Percentiles rank a stretch among this genome's conserved stretches.
These are phyloP conservation scores for Microbotryum scabiosae DNA, from an alignment of 1,284 basidiomycete genomes.

Conservation along the genomic window DNA sequence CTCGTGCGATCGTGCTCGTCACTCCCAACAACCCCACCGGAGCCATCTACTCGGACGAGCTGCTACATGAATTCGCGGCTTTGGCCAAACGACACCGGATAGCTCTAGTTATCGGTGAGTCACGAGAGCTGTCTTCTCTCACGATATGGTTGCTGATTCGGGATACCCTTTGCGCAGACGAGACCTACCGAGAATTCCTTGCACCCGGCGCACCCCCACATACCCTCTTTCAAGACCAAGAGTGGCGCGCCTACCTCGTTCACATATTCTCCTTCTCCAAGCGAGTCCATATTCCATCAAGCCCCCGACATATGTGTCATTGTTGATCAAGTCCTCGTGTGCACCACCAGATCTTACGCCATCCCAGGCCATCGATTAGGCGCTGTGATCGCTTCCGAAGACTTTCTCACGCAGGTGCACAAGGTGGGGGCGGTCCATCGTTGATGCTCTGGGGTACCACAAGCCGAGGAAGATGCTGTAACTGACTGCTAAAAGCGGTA, in stretches of 20 bases:
- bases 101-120: slow-evolving; percentile 57
- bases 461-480: too few species aligned
- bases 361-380: slow-evolving; percentile 80
- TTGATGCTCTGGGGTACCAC: too few species aligned
- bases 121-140: neutral
- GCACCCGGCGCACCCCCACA: slow-evolving; percentile 43
- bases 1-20: slow-evolving; percentile 64
- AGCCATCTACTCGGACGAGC: slow-evolving; percentile 54
- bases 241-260: slow-evolving; percentile 59
- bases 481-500: too few species aligned
- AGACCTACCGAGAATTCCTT: slow-evolving; percentile 81
- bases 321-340: too few species aligned
- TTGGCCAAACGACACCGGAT: slow-evolving; percentile 55
- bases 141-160: neutral
- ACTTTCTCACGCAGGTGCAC: slow-evolving; percentile 50
- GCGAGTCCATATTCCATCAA: slow-evolving; percentile 29
- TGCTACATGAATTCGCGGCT: slow-evolving; percentile 56
- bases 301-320: too few species aligned
- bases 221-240: slow-evolving; percentile 46
- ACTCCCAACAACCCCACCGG: slow-evolving; percentile 73
- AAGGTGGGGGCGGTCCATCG: slow-evolving; percentile 37
- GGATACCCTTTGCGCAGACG: slow-evolving; percentile 45
- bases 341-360: slow-evolving; percentile 61
- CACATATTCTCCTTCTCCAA: slow-evolving; percentile 62
- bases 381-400: slow-evolving; percentile 57